phyloP scores from a whole-genome alignment of 495 filamentous ascomycete species.

The Aspergillus conjunctus region DNA sequence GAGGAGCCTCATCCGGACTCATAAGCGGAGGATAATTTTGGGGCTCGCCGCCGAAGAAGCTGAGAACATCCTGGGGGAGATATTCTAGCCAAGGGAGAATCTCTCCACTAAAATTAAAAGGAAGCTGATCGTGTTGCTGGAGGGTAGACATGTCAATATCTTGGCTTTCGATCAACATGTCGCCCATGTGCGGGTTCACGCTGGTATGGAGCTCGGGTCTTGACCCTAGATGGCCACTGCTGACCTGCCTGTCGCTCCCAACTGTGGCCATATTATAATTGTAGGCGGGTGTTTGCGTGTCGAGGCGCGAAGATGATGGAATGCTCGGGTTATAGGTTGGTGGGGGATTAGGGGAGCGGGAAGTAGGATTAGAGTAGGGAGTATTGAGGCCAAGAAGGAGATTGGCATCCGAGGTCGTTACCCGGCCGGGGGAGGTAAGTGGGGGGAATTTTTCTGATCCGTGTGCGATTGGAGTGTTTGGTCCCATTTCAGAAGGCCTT shows the following conservation, averaged over 20 bases:
- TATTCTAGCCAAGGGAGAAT: conserved; percentile 72
- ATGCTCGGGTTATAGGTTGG: conserved; percentile 54
- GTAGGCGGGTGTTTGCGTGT: conserved; percentile 26
- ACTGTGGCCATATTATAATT: conserved; percentile 33
- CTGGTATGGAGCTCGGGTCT: conserved; percentile 39
- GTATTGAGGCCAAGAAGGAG: conserved; percentile 35
- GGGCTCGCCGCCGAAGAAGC: conserved; percentile 50
- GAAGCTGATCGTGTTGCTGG: conserved; percentile 45
- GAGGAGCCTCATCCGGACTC: conserved; percentile 35
- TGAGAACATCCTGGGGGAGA: conserved; percentile 63
- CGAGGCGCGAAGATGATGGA: conserved; percentile 29
- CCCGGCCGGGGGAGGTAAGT: conserved; percentile 22
- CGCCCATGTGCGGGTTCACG: conserved; percentile 43
- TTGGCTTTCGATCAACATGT: conserved; percentile 70
- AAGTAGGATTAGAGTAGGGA: conserved; percentile 29
- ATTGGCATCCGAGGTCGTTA: conserved; percentile 32
- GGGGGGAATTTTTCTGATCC: conserved; percentile 27
- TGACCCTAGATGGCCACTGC: conserved; percentile 41
- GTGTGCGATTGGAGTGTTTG: conserved; percentile 23
- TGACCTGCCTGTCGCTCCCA: conserved; percentile 41
- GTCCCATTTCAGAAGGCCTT: conserved; percentile 21
- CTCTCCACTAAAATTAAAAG: conserved; percentile 51
- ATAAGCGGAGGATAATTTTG: conserved; percentile 40
- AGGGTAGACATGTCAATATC: conserved; percentile 64
- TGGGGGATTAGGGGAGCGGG: conserved; percentile 40